These are phyloP conservation scores for Hanseniaspora meyeri DNA, from an alignment of 805 yeast species.

Conservation along the genomic window DNA sequence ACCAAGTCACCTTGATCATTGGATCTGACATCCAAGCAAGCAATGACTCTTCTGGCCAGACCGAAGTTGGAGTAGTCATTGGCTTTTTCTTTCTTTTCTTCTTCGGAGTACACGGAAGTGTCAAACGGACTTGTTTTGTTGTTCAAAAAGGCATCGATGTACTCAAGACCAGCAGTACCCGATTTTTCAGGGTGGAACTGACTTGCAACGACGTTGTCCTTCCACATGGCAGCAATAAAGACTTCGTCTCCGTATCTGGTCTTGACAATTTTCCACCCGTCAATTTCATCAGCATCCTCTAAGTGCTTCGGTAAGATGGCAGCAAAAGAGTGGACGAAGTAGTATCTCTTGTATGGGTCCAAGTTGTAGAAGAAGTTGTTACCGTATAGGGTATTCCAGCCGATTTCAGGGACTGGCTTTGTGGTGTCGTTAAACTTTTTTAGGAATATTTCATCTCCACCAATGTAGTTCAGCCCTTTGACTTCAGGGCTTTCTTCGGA, in stretches of 20 bases:
- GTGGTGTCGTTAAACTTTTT: constrained; percentile 45
- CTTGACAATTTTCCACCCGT: constrained; percentile 61
- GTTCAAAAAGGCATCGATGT: constrained; percentile 58
- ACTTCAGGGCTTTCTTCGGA: constrained; percentile 62
- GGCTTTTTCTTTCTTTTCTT: constrained; percentile 17
- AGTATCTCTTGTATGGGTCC: constrained; percentile 58
- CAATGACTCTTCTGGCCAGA: constrained; percentile 80
- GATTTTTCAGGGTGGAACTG: constrained; percentile 99
- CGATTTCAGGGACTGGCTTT: constrained; percentile 91
- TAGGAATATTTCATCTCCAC: constrained; percentile 33
- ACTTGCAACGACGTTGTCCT: constrained; percentile 77
- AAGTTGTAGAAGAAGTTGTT: constrained; percentile 44
- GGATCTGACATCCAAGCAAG: constrained; percentile 92
- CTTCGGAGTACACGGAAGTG: constrained; percentile 22
- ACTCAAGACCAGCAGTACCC: constrained; percentile 75
- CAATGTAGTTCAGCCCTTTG: constrained; percentile 49
- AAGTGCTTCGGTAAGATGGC: constrained; percentile 42
- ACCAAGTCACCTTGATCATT: constrained; percentile 92
- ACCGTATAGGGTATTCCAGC: constrained; percentile 60
- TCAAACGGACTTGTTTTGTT: constrained; percentile 19
- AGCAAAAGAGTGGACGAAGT: constrained; percentile 92
- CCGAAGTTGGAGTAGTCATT: constrained; percentile 43
- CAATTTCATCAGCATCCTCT: constrained; percentile 24
- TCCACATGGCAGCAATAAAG: constrained; percentile 71
- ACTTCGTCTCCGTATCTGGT: constrained; percentile 65